These are phyloP conservation scores for Penicillium dipodomyicola DNA, from an alignment of 495 filamentous ascomycete species.

Conservation along the genomic window DNA sequence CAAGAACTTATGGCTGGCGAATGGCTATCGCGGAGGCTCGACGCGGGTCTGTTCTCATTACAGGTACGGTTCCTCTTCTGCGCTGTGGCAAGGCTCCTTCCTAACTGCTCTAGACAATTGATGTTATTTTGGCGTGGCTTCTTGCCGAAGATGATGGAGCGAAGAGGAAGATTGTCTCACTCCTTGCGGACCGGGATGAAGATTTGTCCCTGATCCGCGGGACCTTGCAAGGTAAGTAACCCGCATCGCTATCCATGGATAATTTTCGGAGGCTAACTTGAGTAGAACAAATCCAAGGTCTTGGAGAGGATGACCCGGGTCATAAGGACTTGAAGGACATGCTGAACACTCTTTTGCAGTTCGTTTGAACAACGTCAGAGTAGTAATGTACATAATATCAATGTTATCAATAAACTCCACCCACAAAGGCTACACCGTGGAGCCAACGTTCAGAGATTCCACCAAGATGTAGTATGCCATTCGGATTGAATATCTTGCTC, in stretches of 20 bases:
- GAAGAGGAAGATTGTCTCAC: slow-evolving; percentile 57
- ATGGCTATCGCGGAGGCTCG: slow-evolving; percentile 79
- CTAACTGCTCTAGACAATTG: slow-evolving; percentile 56
- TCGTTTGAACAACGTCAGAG: slow-evolving; percentile 37
- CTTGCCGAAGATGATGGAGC: slow-evolving; percentile 87
- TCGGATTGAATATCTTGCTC: no score
- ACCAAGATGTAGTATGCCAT: no score
- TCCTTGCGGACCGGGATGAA: slow-evolving; percentile 69
- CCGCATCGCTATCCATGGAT: background rate
- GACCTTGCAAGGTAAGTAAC: slow-evolving; percentile 64
- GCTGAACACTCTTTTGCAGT: slow-evolving; percentile 64
- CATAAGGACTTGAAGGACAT: slow-evolving; percentile 65
- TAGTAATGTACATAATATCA: slow-evolving; percentile 13
- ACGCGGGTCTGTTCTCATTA: slow-evolving; percentile 81
- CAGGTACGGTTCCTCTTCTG: slow-evolving; percentile 46
- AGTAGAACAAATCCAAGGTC: slow-evolving; percentile 61
- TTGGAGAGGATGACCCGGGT: slow-evolving; percentile 54
- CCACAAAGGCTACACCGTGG: background rate
- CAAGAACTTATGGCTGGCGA: slow-evolving; percentile 68
- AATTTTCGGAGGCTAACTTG: slow-evolving; percentile 18
- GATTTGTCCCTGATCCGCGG: slow-evolving; percentile 55
- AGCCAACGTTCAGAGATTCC: no score
- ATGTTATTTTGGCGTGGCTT: slow-evolving; percentile 89
- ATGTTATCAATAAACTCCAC: background rate
- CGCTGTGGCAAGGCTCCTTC: background rate